Percentiles rank a stretch among this genome's conserved stretches.
Evolutionary conservation across 1,284 basidiomycete genomes (phyloP).

Genomic region (Rhodofomes roseus): DNA sequence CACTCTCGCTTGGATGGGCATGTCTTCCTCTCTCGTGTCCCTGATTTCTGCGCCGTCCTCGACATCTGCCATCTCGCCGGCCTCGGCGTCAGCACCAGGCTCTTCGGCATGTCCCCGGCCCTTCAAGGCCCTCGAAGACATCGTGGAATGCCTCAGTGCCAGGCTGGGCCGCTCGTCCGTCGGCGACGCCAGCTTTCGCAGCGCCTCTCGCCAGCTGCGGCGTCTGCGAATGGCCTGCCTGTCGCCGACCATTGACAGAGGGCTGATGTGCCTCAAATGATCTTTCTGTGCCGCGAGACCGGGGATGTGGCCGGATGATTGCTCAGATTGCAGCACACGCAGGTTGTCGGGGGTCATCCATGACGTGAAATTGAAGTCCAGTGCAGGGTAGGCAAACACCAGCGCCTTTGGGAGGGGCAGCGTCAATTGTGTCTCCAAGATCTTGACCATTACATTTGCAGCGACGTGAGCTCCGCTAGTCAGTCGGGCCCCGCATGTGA

Average conservation of each 20-base stretch:
- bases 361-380: slow-evolving; percentile 96
- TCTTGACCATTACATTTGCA: slow-evolving; percentile 78
- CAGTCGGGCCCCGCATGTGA: slow-evolving; percentile 4
- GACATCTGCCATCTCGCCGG: slow-evolving; percentile 43
- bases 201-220: slow-evolving; percentile 52
- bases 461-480: slow-evolving; percentile 82
- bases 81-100: slow-evolving; percentile 14
- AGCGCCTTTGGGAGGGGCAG: slow-evolving; percentile 72
- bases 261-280: slow-evolving; percentile 83
- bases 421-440: slow-evolving; percentile 64
- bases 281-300: slow-evolving; percentile 82
- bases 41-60: slow-evolving; percentile 41
- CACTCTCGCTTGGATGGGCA: slow-evolving; percentile 59
- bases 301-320: slow-evolving; percentile 70
- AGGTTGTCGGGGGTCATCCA: slow-evolving; percentile 95
- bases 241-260: slow-evolving; percentile 85
- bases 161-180: slow-evolving; percentile 18
- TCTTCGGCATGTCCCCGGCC: neutral
- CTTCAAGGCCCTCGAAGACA: slow-evolving; percentile 8
- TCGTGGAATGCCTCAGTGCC: slow-evolving; percentile 15
- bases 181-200: slow-evolving; percentile 24
- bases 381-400: slow-evolving; percentile 76
- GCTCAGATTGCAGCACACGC: slow-evolving; percentile 76
- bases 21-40: slow-evolving; percentile 52
- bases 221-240: slow-evolving; percentile 38